Evolutionary conservation across 805 yeast genomes (phyloP), one percentile per base, ranked within the genome.

Genomic region (Saturnispora halmiae): DNA sequence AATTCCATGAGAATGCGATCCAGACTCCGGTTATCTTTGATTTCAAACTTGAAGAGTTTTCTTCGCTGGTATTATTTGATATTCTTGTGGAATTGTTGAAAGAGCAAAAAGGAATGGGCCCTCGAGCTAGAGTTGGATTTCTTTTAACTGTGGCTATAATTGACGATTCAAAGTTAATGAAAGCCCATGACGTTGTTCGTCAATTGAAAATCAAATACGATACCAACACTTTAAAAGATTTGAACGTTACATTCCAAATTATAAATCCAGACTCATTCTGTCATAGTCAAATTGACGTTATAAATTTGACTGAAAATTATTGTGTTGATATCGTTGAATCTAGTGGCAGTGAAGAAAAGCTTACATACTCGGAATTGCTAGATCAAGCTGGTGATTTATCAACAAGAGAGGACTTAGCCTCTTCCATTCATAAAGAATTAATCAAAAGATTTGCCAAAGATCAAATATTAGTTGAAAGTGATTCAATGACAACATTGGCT

Each of bases 401-500:
- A 0, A 70, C 87, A 9, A 67, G 63, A 24, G 81, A 80, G 46
- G 95, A 87, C 56, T 57, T 85, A 18, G 47, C 66, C 10, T 57
- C 64, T 2, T 54, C 75, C 2, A 62, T 84, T 4, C 57, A 61
- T 14, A 65, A 66, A 6, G 72, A 72, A 31, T 49, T 79, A 4
- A 59, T 79, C 2, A 49, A 67, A 25, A 55, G 63, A 22, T 56
- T 69, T 10, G 84, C 87, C 0, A 57, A 61, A 10, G 59, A 64
- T 13, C 52, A 58, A 0, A 69, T 82, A n/a, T 62, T 85, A 3
- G 37, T 86, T 7, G 75, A 76, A 64, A 85, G 90, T 1, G 83
- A 79, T 53, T 77, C 82, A 21, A 83, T 85, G 94, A 82, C 95
- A 1, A 69, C 78, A 31, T 56, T 88, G 19, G 94, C 96, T 1